Evolutionary conservation across 2,329 filamentous ascomycete species (phyloP).

Genomic region (Leptosphaerulina australis): DNA sequence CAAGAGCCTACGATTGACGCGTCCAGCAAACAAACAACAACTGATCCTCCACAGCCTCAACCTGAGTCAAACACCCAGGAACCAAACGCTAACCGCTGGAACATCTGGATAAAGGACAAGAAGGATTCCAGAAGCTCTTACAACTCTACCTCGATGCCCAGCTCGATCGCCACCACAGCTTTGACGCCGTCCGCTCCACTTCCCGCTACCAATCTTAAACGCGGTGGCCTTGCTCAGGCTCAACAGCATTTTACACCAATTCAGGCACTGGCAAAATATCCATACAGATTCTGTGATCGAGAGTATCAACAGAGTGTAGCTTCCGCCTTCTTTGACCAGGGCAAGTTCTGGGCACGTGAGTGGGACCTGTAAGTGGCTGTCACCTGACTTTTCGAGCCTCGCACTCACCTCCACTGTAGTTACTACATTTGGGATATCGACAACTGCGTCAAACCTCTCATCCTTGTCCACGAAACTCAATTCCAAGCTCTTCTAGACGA

Average conservation of each 20-base stretch:
- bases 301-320: constrained; percentile 54
- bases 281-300: constrained; percentile 63
- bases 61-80: background rate
- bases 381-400: constrained; percentile 28
- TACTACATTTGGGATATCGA: constrained; percentile 67
- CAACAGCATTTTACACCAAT: constrained; percentile 52
- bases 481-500: constrained; percentile 67
- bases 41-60: background rate
- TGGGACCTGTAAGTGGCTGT: constrained; percentile 76
- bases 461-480: constrained; percentile 72
- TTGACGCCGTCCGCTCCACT: constrained; percentile 6
- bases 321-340: constrained; percentile 62
- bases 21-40: constrained; percentile 18
- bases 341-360: constrained; percentile 62
- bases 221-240: constrained; percentile 42
- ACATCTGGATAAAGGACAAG: constrained; percentile 29
- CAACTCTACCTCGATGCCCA: constrained; percentile 23
- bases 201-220: constrained; percentile 24
- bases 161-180: constrained; percentile 1
- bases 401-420: constrained; percentile 49
- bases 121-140: constrained; percentile 31
- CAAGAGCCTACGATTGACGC: constrained; percentile 13
- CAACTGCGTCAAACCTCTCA: constrained; percentile 56
- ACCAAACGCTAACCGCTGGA: constrained; percentile 27
- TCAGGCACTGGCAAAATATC: constrained; percentile 62